Base-by-base conservation (phyloP, 139 green algal species). In the Edaphochlamys debaryana region DNA sequence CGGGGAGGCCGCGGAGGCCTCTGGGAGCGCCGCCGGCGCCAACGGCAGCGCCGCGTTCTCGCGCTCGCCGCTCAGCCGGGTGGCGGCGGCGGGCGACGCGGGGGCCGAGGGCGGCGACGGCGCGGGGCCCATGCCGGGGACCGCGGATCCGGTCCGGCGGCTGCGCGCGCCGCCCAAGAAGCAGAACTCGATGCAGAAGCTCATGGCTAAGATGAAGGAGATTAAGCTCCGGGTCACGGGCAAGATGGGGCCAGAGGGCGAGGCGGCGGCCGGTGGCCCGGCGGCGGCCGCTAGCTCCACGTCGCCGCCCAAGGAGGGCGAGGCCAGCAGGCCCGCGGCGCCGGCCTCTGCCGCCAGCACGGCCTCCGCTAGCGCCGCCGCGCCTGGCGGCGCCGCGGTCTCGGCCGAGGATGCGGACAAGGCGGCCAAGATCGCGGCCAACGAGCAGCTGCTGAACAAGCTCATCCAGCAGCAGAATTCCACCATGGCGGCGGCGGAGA, bases 201-300 rank as follows among this genome's bases (percentile, higher is more conserved):
- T 90, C 25, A 90, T 90, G 80, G 86, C 86, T 27, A 90, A 90
- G 80, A 87, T 90, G 80, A 90, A 90, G 63, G 86, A 90, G 80
- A 90, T 90, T 58, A 87, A 87, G 63, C 75, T 90, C 38, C 32
- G 76, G 22, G 86, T 90, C 13, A 87, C 80, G 0, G 86, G 86
- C 54, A 79, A 82, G 58, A 79, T 86, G 67, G 54, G 38, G 29
- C 27, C 23, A 4, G 45, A 50, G 9, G 75, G 30, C 8, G 38
- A 3, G 4, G 58, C 40, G 7, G 74, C 17, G 22, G 68, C 68
- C 0, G 67, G 11, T 25, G 38, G 19, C 37, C 19, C 19, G 34
- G 64, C 64, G 36, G 11, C 32, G 32, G 27, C 36, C 38, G 74
- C 40, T 13, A 32, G 27, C 27, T 11, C 56, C 11, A 38, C 38